A percentile compares a stretch with the other conserved stretches of the same genome.
Evolutionary conservation across 805 yeast genomes (phyloP).

Genomic region (Yamadazyma philogaea): DNA sequence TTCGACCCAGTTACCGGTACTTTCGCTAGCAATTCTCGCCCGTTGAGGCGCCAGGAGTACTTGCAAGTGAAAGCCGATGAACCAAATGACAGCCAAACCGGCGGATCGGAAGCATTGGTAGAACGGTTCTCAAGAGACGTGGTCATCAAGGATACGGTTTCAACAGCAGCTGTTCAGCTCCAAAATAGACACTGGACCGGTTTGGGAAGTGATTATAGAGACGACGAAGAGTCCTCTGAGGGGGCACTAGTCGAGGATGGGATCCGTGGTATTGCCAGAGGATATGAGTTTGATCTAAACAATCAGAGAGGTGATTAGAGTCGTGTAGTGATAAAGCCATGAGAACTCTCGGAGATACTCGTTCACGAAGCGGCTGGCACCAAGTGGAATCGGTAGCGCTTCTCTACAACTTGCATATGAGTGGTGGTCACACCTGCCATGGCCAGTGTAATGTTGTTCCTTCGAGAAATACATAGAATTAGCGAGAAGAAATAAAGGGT

Average conservation of each 20-base stretch:
- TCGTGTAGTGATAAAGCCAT: not conserved
- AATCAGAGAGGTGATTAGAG: not conserved
- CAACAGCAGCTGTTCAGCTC: slow-evolving; percentile 79
- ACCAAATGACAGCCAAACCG: slow-evolving; percentile 14
- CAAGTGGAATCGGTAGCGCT: too few species aligned
- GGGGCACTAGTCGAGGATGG: slow-evolving; percentile 87
- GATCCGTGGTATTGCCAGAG: slow-evolving; percentile 83
- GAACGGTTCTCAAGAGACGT: slow-evolving; percentile 57
- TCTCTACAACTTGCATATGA: too few species aligned
- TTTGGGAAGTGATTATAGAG: slow-evolving; percentile 74
- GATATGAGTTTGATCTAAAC: slow-evolving; percentile 49
- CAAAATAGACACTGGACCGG: slow-evolving; percentile 85
- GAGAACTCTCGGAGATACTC: too few species aligned
- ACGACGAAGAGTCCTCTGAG: slow-evolving; percentile 33
- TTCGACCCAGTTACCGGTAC: slow-evolving; percentile 88
- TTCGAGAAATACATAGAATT: too few species aligned
- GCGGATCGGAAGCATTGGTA: slow-evolving; percentile 40
- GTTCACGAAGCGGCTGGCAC: too few species aligned
- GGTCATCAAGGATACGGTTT: slow-evolving; percentile 71
- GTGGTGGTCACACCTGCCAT: too few species aligned
- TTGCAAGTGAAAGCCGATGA: slow-evolving; percentile 44
- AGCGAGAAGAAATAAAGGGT: too few species aligned
- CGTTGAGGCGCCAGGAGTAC: slow-evolving; percentile 66
- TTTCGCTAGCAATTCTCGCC: slow-evolving; percentile 65
- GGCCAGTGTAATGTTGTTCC: too few species aligned